Conservation (phyloP, 805 yeast species). For the Suhomyces tanzawaensis region DNA sequence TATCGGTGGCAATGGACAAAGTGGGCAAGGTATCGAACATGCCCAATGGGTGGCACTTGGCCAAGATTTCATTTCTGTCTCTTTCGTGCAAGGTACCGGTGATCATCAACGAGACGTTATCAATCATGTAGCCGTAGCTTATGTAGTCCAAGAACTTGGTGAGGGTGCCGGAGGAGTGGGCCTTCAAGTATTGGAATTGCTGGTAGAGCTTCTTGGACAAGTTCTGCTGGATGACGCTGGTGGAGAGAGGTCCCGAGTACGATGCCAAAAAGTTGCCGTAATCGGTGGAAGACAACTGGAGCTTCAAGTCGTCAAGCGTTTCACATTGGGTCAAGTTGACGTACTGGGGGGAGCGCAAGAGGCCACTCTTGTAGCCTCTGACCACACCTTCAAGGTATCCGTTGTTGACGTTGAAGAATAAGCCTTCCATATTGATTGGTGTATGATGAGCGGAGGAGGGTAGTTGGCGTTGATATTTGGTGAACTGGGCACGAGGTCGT, state of each 20-base stretch:
- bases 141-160: constrained; percentile 86
- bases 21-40: constrained; percentile 99
- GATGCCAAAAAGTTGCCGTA: constrained; percentile 88
- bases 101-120: constrained; percentile 91
- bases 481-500: background rate
- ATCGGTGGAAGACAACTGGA: constrained; percentile 93
- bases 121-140: constrained; percentile 97
- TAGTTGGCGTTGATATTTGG: background rate
- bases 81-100: constrained; percentile 97
- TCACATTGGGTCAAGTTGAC: constrained; percentile 95
- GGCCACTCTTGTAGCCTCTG: constrained; percentile 88
- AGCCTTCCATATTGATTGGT: constrained; percentile 71
- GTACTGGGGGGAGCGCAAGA: constrained; percentile 76
- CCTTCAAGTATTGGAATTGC: constrained; percentile 81
- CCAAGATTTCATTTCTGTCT: constrained; percentile 82
- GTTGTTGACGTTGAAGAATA: constrained; percentile 81
- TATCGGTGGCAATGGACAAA: constrained; percentile 88
- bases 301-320: constrained; percentile 85
- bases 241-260: constrained; percentile 77
- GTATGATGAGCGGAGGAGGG: background rate
- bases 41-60: constrained; percentile 94
- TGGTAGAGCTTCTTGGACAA: constrained; percentile 71
- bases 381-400: constrained; percentile 95
- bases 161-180: constrained; percentile 79
- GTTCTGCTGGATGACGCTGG: constrained; percentile 80